Base-by-base conservation (phyloP, 257 asterid species). In the Schizonepeta tenuifolia region DNA sequence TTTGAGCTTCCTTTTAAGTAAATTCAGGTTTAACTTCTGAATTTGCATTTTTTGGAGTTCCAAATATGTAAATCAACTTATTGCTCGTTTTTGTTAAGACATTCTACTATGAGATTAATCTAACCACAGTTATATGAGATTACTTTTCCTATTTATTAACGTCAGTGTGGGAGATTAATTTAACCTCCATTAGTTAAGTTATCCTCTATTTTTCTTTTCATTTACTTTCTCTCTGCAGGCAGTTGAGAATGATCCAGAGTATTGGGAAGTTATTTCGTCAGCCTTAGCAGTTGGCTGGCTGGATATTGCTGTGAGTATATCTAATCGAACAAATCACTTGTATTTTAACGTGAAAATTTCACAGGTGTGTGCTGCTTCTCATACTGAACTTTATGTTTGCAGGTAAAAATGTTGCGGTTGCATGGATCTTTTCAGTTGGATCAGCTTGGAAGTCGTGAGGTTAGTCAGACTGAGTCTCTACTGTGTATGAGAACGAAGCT, bases 241-340 rank as follows among this genome's bases (percentile, higher is more conserved):
- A 65, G 90, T 94, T 82, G 98, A 94, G 84, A 89, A 91, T 81
- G 85, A 89, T 77, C 87, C 91, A 11, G 86, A 81, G 79, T 94
- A 94, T 78, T 94, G 98, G 98, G 93, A 88, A 79, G 89, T 85
- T 59, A 73, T 94, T 44, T 88, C 97, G 31, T 89, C 98, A 66
- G 96, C 98, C 58, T 84, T 94, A 80, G 92, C 96, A 69, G 86
- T 91, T 79, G 98, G 98, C 58, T 93, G 98, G 98, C 86, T 93
- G 47, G 97, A 88, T 73, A 83, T 86, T 62, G 98, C 84, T 83
- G 98, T 93, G 81, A 84, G 91, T 69, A 70, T 38, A 41, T 56
- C 56, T 68, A 8, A 60, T 66, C 38, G 47, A 49, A 53, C 22
- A 26, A 65, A 31, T 33, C 50, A 6, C 56, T 57, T 46, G 20